These are phyloP conservation scores for Phoma herbarum DNA, from an alignment of 2,329 filamentous ascomycete species.

Conservation along the genomic window DNA sequence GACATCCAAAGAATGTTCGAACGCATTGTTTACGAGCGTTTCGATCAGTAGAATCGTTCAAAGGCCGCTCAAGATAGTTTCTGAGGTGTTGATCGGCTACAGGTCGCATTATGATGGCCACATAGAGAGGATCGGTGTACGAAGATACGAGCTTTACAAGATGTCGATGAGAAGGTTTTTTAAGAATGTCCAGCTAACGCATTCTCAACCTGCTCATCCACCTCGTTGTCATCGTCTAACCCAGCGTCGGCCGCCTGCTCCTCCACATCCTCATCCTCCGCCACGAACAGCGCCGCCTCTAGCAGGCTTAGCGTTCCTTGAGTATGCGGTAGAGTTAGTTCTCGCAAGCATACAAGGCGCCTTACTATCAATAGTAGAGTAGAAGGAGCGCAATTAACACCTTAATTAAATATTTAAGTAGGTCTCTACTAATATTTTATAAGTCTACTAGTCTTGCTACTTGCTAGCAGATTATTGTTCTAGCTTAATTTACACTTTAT, in stretches of 20 bases:
- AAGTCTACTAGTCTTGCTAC: neutral
- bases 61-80: too few species aligned
- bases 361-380: neutral
- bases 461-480: neutral
- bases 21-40: too few species aligned
- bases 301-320: neutral
- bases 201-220: neutral
- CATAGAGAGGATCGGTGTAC: too few species aligned
- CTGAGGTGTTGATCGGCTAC: too few species aligned
- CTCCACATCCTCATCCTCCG: too few species aligned
- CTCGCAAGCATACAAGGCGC: neutral
- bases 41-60: too few species aligned
- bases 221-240: neutral
- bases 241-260: neutral
- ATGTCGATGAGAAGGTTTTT: too few species aligned
- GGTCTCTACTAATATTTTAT: neutral
- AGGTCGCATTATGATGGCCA: too few species aligned
- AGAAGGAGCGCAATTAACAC: constrained; percentile 1
- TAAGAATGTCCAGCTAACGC: neutral
- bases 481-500: neutral
- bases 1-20: too few species aligned
- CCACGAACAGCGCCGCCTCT: neutral
- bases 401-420: neutral
- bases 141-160: too few species aligned
- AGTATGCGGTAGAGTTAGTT: neutral